Conservation (phyloP, 2,329 filamentous ascomycete species). For the Ceratocystiopsis minuta region DNA sequence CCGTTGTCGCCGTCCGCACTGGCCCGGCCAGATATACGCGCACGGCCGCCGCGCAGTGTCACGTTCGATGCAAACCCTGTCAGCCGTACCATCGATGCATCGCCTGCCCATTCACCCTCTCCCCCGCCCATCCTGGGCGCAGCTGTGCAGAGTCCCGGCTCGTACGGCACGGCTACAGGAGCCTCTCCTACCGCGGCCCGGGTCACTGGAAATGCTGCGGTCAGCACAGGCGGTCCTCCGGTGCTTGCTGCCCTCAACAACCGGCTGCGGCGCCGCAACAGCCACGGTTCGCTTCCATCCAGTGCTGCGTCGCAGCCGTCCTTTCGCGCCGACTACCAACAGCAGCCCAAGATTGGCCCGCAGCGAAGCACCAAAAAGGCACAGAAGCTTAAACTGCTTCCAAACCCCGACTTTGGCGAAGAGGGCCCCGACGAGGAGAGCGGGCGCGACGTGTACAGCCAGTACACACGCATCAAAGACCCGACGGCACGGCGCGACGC, state of each 20-base stretch:
- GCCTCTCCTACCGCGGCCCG: slow-evolving; percentile 13
- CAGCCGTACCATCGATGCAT: slow-evolving; percentile 39
- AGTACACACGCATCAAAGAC: slow-evolving; percentile 95
- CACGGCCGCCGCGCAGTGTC: slow-evolving; percentile 42
- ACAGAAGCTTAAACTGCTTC: slow-evolving; percentile 93
- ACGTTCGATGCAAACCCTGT: slow-evolving; percentile 60
- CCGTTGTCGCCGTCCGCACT: slow-evolving; percentile 7
- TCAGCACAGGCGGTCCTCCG: slow-evolving; percentile 20
- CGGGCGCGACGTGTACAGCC: slow-evolving; percentile 87
- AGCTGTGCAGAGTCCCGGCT: slow-evolving; percentile 10
- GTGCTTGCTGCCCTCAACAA: slow-evolving; percentile 69
- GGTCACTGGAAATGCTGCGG: neutral
- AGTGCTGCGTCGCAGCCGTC: neutral
- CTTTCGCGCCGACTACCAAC: neutral
- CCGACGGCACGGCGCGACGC: slow-evolving; percentile 84
- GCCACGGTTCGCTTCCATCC: slow-evolving; percentile 35
- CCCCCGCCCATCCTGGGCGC: slow-evolving; percentile 1
- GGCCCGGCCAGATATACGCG: slow-evolving; percentile 15
- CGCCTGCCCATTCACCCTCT: slow-evolving; percentile 1
- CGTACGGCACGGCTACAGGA: slow-evolving; percentile 11
- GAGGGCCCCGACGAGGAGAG: slow-evolving; percentile 73
- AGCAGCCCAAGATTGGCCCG: slow-evolving; percentile 59
- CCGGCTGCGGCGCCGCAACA: slow-evolving; percentile 74
- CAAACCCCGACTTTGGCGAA: slow-evolving; percentile 68
- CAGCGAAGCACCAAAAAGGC: slow-evolving; percentile 90